A percentile compares a stretch with the other conserved stretches of the same genome.
Conservation (phyloP, 1,284 basidiomycete species). For the Irpex rosettiformis region DNA sequence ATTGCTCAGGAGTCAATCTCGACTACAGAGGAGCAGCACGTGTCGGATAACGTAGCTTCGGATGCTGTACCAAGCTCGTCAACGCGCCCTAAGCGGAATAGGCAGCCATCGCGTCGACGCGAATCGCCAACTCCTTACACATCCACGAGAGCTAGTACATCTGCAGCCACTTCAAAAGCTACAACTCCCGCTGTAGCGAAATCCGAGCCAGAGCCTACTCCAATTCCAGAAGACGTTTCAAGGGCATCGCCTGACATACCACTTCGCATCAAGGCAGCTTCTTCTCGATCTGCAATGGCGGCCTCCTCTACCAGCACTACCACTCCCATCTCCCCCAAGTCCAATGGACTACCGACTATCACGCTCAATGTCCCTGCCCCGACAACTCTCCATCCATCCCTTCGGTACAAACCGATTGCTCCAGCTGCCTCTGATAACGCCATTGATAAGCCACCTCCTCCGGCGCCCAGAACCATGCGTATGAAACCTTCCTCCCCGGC, state of each 20-base stretch:
- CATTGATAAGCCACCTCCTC: background rate
- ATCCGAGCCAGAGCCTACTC: background rate
- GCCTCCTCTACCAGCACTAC: background rate
- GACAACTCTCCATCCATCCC: slow-evolving; percentile 11
- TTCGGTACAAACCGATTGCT: slow-evolving; percentile 5
- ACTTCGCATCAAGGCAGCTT: background rate
- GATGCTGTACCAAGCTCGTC: background rate
- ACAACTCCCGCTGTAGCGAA: background rate
- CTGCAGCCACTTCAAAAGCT: background rate
- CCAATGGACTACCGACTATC: background rate
- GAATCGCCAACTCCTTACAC: slow-evolving; percentile 7
- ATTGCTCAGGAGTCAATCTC: background rate
- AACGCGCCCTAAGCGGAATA: slow-evolving; percentile 8
- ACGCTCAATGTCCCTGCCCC: slow-evolving; percentile 14
- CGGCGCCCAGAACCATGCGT: background rate
- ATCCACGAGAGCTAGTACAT: background rate
- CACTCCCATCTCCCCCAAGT: background rate
- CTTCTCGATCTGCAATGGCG: background rate
- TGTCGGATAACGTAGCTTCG: background rate
- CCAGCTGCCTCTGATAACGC: background rate
- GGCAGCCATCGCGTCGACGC: slow-evolving; percentile 8
- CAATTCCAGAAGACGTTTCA: background rate
- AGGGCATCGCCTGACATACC: background rate
- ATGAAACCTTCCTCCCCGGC: slow-evolving; percentile 3
- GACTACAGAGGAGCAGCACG: background rate